phyloP scores from a whole-genome alignment of 2,329 filamentous ascomycete genomes.

The Nigrospora osmanthi region DNA sequence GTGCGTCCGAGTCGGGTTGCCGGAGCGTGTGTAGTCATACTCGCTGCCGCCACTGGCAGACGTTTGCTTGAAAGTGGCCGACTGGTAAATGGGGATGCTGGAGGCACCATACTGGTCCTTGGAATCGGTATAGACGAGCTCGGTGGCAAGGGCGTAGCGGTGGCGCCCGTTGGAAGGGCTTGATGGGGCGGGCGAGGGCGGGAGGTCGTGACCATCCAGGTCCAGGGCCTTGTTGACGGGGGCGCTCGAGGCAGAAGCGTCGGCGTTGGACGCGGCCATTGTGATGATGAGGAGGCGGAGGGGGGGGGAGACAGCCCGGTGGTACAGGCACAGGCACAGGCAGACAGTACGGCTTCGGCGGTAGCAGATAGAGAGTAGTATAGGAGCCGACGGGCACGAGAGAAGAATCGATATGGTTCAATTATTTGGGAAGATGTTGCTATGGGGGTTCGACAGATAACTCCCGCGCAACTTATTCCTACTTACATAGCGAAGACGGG shows the following conservation, averaged over 20 bases:
- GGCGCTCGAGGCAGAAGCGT: slow-evolving; percentile 20
- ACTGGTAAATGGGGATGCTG: slow-evolving; percentile 96
- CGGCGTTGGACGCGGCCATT: slow-evolving; percentile 19
- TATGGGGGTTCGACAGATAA: too few relatives aligned
- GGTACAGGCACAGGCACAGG: too few relatives aligned
- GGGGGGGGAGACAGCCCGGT: background rate
- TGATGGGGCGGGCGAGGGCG: slow-evolving; percentile 87
- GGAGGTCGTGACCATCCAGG: slow-evolving; percentile 75
- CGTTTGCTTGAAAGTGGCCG: slow-evolving; percentile 93
- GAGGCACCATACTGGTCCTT: slow-evolving; percentile 96
- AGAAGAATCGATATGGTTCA: too few relatives aligned
- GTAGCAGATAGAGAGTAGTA: too few relatives aligned
- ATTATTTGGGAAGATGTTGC: too few relatives aligned
- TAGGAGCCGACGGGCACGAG: too few relatives aligned
- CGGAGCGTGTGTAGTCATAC: slow-evolving; percentile 97
- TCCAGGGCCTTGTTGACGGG: slow-evolving; percentile 55
- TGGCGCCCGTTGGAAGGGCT: slow-evolving; percentile 74
- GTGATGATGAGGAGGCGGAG: slow-evolving; percentile 1
- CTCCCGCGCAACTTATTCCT: too few relatives aligned
- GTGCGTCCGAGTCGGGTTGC: slow-evolving; percentile 93
- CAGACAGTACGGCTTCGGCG: background rate
- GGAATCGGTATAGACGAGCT: slow-evolving; percentile 91
- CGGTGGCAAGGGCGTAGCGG: slow-evolving; percentile 89
- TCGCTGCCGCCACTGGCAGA: slow-evolving; percentile 74
- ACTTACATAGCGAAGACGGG: too few relatives aligned